Evolutionary conservation across 1,139 yeast genomes (phyloP).

Genomic region (Nadsonia commutata): DNA sequence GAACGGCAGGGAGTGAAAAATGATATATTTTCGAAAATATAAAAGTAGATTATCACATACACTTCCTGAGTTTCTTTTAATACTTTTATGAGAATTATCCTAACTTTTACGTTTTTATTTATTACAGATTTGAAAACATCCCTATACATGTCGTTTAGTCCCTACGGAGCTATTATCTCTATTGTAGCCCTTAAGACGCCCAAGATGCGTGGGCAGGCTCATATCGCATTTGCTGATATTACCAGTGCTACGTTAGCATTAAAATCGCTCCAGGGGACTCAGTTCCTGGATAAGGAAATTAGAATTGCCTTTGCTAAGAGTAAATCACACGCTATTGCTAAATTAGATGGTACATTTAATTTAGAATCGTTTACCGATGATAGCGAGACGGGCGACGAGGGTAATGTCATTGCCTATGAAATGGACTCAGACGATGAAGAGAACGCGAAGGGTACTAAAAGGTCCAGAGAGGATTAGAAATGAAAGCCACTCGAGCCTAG

Average conservation of each 20-base stretch:
- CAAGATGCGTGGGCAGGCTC: conserved; percentile 65
- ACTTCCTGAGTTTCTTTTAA: too few relatives aligned
- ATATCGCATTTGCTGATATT: conserved; percentile 38
- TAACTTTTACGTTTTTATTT: too few relatives aligned
- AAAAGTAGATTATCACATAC: too few relatives aligned
- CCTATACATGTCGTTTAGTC: conserved; percentile 46
- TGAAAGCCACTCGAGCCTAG: too few relatives aligned
- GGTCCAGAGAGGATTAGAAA: too few relatives aligned
- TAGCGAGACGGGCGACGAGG: neutral
- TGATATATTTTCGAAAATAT: too few relatives aligned
- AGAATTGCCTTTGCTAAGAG: conserved; percentile 32
- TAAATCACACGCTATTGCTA: conserved; percentile 21
- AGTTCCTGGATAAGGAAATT: conserved; percentile 44
- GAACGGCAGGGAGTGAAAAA: neutral
- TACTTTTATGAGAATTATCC: too few relatives aligned
- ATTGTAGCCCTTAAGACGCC: conserved; percentile 34
- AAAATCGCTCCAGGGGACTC: conserved; percentile 32
- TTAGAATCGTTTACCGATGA: conserved; percentile 5
- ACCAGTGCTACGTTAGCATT: conserved; percentile 42
- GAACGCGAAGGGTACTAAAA: too few relatives aligned
- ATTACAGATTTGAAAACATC: conserved; percentile 34
- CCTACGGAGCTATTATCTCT: conserved; percentile 54
- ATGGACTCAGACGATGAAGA: neutral
- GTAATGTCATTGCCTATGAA: neutral
- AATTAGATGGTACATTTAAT: conserved; percentile 18